phyloP scores from a whole-genome alignment of 139 green algal species.

The Diplosphaera chodatii region DNA sequence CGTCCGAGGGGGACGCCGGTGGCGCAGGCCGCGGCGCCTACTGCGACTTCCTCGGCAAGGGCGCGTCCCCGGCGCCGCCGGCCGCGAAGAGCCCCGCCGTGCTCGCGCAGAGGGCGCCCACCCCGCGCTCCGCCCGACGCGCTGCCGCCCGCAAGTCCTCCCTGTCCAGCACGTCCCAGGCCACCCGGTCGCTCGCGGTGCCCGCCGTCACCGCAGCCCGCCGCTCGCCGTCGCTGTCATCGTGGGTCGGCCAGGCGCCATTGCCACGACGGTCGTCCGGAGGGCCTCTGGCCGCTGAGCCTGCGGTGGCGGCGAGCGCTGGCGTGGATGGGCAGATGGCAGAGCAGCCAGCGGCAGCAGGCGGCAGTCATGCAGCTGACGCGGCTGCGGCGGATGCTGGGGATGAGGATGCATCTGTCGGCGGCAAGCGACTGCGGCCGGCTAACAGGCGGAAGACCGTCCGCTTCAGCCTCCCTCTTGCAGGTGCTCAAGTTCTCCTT shows the following conservation, averaged over 20 bases:
- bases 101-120: neutral
- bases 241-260: neutral
- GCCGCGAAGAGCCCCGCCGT: too few species aligned
- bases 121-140: neutral
- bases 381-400: neutral
- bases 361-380: neutral
- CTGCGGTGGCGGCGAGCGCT: neutral
- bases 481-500: too few species aligned
- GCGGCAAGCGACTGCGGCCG: neutral
- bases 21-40: neutral
- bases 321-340: neutral
- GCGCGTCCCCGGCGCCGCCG: neutral
- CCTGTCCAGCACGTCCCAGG: neutral
- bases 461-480: constrained; percentile 17
- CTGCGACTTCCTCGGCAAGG: neutral
- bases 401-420: neutral
- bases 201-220: too few species aligned
- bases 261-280: too few species aligned
- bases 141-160: neutral
- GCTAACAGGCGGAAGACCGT: constrained; percentile 30
- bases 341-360: neutral
- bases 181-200: neutral
- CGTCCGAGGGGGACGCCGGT: neutral
- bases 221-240: neutral
- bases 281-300: neutral